These are phyloP conservation scores for Fusarium sambucinum DNA, from an alignment of 2,329 filamentous ascomycete genomes.

Conservation along the genomic window DNA sequence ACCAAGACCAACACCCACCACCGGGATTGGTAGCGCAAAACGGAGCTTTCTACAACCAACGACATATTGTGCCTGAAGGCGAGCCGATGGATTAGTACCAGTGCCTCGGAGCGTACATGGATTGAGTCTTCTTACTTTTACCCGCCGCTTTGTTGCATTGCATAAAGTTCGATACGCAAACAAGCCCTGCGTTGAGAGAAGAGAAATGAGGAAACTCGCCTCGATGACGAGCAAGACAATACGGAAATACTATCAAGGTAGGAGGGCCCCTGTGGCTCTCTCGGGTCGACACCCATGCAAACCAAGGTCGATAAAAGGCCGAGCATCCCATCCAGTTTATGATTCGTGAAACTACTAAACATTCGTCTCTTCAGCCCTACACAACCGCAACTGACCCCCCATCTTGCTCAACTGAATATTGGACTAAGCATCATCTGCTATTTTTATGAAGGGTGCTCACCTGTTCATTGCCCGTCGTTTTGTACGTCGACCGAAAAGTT, in stretches of 20 bases:
- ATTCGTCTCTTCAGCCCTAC: conserved; percentile 43
- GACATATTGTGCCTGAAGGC: conserved; percentile 33
- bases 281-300: conserved; percentile 15
- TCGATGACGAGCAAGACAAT: conserved; percentile 25
- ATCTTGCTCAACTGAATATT: not conserved
- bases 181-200: conserved; percentile 28
- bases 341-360: conserved; percentile 26
- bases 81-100: conserved; percentile 21
- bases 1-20: conserved; percentile 31
- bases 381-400: conserved; percentile 23
- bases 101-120: conserved; percentile 20
- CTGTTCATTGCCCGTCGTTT: not conserved
- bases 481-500: not conserved
- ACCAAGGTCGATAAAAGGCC: conserved; percentile 41
- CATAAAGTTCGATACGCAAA: conserved; percentile 30
- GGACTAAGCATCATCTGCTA: conserved; percentile 7
- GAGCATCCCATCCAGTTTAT: conserved; percentile 31
- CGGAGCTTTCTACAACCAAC: conserved; percentile 39
- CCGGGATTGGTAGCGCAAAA: conserved; percentile 18
- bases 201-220: conserved; percentile 40
- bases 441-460: conserved; percentile 1
- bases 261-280: conserved; percentile 16
- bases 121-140: conserved; percentile 1
- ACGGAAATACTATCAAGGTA: conserved; percentile 11
- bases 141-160: conserved; percentile 31